Evolutionary conservation across 2,329 filamentous ascomycete genomes (phyloP), one percentile per base, ranked within the genome.

Genomic region (Verticillium isaacii): DNA sequence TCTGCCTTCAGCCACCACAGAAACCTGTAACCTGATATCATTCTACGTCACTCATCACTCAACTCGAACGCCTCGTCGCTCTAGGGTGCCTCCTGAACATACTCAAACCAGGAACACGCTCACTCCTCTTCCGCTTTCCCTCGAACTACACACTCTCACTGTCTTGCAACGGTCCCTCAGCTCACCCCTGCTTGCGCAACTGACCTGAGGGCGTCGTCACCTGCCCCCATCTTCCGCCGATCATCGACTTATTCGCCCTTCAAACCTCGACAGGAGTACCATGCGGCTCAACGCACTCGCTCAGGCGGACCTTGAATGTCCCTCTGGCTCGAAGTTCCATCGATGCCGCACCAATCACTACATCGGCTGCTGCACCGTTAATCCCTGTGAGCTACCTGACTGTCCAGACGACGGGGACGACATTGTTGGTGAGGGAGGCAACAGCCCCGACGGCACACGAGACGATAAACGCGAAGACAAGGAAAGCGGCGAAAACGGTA

Each of bases 281-380:
- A 52, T 52, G 45, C 45, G 11, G 5, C 45, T n/a, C 45, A 52
- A 19, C 45, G 17, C 19, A 3, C 19, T 23, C 45, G 11, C n/a
- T 52, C 45, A 25, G 45, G 23, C 19, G 45, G 41, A 55, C 41
- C 37, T 32, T 14, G 57, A 59, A 57, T 80, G 79, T 57, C 63
- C 69, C 7, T 3, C 61, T 8, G 73, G 71, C 62, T 66, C 65
- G 23, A 36, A 58, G 34, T 80, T 72, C 64, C 82, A 78, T 65
- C 58, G 63, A 29, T 84, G 80, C 65, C 62, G 57, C 15, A 50
- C 59, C 57, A 76, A 70, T 65, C 64, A 65, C 36, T 82, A 78
- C 65, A 61, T 58, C 2, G 81, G 79, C 19, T 85, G 83, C 66
- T 85, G 82, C 67, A 68, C 71, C 15, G 68, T 74, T 15, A 68